Evolutionary conservation across 2,329 filamentous ascomycete genomes (phyloP).

Genomic region (Arthrobotrys musiformis): DNA sequence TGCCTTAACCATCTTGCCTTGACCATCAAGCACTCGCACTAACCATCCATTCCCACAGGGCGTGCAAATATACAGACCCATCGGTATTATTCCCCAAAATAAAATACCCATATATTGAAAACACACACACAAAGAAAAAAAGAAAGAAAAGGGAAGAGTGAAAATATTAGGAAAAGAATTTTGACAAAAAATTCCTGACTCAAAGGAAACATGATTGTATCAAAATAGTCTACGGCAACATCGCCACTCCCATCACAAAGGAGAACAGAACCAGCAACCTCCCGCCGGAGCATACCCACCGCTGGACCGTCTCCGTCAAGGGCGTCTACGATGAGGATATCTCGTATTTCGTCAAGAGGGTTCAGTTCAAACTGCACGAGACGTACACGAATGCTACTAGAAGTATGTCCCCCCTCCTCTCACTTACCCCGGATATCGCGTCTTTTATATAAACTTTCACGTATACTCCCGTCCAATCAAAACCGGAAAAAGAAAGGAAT

Average conservation of each 20-base stretch:
- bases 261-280: constrained; percentile 78
- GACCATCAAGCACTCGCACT: too few relatives aligned
- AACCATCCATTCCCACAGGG: constrained; percentile 37
- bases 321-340: constrained; percentile 90
- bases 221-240: constrained; percentile 69
- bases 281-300: constrained; percentile 92
- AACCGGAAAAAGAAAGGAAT: not conserved
- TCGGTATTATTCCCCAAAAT: constrained; percentile 28
- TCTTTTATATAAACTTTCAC: too few relatives aligned
- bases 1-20: not conserved
- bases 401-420: constrained; percentile 62
- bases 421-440: too few relatives aligned
- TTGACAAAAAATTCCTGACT: too few relatives aligned
- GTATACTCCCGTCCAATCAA: not conserved
- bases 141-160: not conserved
- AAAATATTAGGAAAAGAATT: too few relatives aligned
- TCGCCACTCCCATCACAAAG: constrained; percentile 81
- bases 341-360: constrained; percentile 93
- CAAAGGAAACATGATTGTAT: too few relatives aligned
- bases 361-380: constrained; percentile 98
- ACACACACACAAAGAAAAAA: not conserved
- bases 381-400: constrained; percentile 92
- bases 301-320: constrained; percentile 93
- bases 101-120: too few relatives aligned
- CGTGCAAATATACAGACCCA: constrained; percentile 57